Percentiles rank a stretch among this genome's conserved stretches.
These are phyloP conservation scores for Calonectria multiphialidica DNA, from an alignment of 2,329 filamentous ascomycete genomes.

Conservation along the genomic window DNA sequence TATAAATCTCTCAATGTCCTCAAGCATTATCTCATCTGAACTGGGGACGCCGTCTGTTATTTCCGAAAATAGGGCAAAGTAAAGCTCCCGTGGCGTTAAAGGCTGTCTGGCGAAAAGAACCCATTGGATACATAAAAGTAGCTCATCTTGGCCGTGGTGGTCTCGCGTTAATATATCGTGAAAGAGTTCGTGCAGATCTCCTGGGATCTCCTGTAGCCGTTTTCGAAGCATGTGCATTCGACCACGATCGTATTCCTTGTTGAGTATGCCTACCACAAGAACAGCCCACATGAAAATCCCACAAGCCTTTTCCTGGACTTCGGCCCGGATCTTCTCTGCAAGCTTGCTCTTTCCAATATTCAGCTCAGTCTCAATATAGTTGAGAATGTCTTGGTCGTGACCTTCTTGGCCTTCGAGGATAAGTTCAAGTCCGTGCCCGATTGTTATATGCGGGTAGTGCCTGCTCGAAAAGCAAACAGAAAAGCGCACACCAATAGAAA, in stretches of 20 bases:
- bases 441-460: slow-evolving; percentile 58
- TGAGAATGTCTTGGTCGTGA: slow-evolving; percentile 41
- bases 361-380: slow-evolving; percentile 32
- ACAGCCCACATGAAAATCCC: slow-evolving; percentile 60
- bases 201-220: slow-evolving; percentile 51
- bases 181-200: slow-evolving; percentile 61
- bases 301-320: slow-evolving; percentile 51
- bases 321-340: not conserved
- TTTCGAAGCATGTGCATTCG: slow-evolving; percentile 35
- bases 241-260: slow-evolving; percentile 47
- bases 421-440: slow-evolving; percentile 42
- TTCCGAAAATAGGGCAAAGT: slow-evolving; percentile 40
- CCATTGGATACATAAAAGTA: slow-evolving; percentile 63
- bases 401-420: slow-evolving; percentile 41
- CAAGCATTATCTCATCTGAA: not conserved
- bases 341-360: not conserved
- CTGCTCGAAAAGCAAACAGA: slow-evolving; percentile 60
- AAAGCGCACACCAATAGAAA: slow-evolving; percentile 29
- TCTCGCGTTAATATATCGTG: slow-evolving; percentile 63
- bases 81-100: slow-evolving; percentile 57
- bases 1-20: not conserved
- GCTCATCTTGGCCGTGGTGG: slow-evolving; percentile 49
- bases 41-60: not conserved
- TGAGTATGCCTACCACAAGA: slow-evolving; percentile 53
- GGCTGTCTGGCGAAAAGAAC: slow-evolving; percentile 62